Evolutionary conservation across 805 yeast species (phyloP).

Genomic region (Yamadazyma laniorum): DNA sequence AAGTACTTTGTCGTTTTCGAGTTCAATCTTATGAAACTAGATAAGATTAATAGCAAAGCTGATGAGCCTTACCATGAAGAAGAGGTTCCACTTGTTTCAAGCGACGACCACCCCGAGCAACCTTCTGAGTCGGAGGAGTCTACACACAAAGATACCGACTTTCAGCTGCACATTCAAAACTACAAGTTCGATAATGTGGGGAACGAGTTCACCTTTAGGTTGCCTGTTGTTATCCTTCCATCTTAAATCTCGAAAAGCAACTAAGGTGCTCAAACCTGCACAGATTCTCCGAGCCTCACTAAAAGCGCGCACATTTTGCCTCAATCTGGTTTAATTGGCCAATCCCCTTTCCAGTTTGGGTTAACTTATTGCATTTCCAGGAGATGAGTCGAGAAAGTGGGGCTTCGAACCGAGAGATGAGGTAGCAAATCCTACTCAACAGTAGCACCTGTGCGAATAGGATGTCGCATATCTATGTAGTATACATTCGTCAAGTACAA

Average conservation of each 20-base stretch:
- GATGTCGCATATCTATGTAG: no score
- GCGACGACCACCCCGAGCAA: not conserved
- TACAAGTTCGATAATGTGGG: constrained; percentile 27
- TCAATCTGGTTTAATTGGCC: constrained; percentile 1
- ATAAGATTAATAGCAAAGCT: constrained; percentile 1
- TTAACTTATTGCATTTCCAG: constrained; percentile 1
- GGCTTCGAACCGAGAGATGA: no score
- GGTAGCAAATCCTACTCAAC: no score
- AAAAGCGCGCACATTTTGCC: not conserved
- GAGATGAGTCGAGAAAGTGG: no score
- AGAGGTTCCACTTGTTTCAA: not conserved
- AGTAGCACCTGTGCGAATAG: no score
- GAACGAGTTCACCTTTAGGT: constrained; percentile 26
- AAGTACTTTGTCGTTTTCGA: constrained; percentile 36
- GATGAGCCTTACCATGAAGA: not conserved
- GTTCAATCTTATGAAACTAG: constrained; percentile 33
- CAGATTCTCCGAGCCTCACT: constrained; percentile 2
- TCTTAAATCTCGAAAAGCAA: no score
- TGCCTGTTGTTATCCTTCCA: constrained; percentile 25
- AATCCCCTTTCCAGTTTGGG: not conserved
- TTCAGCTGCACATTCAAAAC: constrained; percentile 5
- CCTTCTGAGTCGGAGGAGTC: not conserved
- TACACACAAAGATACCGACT: not conserved
- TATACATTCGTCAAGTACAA: no score
- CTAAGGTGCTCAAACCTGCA: not conserved